phyloP scores from a whole-genome alignment of 2,329 filamentous ascomycete genomes.

The Arthrobotrys sphaeroides region DNA sequence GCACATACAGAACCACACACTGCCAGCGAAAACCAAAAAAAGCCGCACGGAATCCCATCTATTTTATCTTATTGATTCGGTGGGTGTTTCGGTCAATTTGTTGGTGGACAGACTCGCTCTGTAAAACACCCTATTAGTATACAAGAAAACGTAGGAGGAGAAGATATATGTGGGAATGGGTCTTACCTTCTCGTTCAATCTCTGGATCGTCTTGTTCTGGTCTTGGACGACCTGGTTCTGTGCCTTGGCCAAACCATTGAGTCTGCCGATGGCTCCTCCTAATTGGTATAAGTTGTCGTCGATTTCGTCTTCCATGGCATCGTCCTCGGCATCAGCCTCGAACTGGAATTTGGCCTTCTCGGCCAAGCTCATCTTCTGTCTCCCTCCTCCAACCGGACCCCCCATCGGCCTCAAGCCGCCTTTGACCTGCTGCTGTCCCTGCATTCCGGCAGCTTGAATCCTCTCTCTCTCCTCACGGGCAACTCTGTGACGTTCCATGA shows the following conservation, averaged over 20 bases:
- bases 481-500: slow-evolving; percentile 74
- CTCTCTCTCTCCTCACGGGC: slow-evolving; percentile 74
- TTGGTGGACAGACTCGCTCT: slow-evolving; percentile 86
- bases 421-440: slow-evolving; percentile 68
- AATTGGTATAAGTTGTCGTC: slow-evolving; percentile 72
- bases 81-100: slow-evolving; percentile 81
- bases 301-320: slow-evolving; percentile 76
- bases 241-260: slow-evolving; percentile 77
- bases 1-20: slow-evolving; percentile 2
- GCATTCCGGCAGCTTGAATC: slow-evolving; percentile 67
- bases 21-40: neutral
- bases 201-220: slow-evolving; percentile 80
- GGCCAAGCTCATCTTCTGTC: slow-evolving; percentile 64
- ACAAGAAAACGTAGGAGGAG: neutral
- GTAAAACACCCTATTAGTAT: slow-evolving; percentile 50
- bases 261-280: slow-evolving; percentile 70
- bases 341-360: slow-evolving; percentile 79
- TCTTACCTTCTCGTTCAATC: slow-evolving; percentile 78
- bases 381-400: neutral
- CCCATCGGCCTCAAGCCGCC: slow-evolving; percentile 62
- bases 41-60: slow-evolving; percentile 48
- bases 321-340: slow-evolving; percentile 76
- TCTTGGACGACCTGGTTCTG: slow-evolving; percentile 78
- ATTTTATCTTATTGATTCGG: slow-evolving; percentile 72
- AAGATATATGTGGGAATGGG: neutral